These are phyloP conservation scores for Knufia petricola DNA, from an alignment of 2,329 filamentous ascomycete genomes.

Conservation along the genomic window DNA sequence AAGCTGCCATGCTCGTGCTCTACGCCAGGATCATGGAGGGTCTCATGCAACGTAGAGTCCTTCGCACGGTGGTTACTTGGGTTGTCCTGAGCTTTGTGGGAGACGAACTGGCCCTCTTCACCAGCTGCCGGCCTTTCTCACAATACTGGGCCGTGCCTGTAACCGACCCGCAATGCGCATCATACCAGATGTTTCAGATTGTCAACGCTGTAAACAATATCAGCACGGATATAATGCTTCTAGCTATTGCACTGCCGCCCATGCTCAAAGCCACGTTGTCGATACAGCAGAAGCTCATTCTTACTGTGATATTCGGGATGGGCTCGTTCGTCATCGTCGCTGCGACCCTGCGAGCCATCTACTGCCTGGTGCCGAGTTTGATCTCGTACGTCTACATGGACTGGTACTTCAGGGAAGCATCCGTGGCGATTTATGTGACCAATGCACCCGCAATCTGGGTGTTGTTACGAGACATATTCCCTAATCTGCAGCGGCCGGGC, in stretches of 20 bases:
- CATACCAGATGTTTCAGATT: constrained; percentile 38
- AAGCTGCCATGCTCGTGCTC: constrained; percentile 45
- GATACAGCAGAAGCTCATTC: constrained; percentile 35
- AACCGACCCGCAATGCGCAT: constrained; percentile 32
- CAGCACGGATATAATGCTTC: constrained; percentile 36
- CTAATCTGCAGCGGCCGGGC: constrained; percentile 9
- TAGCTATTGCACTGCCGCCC: constrained; percentile 35
- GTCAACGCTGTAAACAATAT: constrained; percentile 39
- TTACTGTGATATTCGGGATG: constrained; percentile 35
- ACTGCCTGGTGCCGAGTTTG: constrained; percentile 33
- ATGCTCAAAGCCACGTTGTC: constrained; percentile 33
- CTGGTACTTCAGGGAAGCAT: constrained; percentile 41
- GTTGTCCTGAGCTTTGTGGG: constrained; percentile 38
- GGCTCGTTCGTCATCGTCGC: constrained; percentile 40
- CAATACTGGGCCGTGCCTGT: constrained; percentile 42
- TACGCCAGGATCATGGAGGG: constrained; percentile 39
- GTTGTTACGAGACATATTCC: constrained; percentile 41
- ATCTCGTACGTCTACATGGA: constrained; percentile 33
- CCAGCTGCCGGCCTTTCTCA: constrained; percentile 41
- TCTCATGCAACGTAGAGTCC: constrained; percentile 19
- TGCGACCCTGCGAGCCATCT: constrained; percentile 42
- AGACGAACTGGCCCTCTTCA: constrained; percentile 42
- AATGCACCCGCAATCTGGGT: constrained; percentile 46
- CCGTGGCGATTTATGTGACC: constrained; percentile 39
- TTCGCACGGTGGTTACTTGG: constrained; percentile 34